These are phyloP conservation scores for Rhizopogon vesiculosus DNA, from an alignment of 768 basidiomycete genomes.

Conservation along the genomic window DNA sequence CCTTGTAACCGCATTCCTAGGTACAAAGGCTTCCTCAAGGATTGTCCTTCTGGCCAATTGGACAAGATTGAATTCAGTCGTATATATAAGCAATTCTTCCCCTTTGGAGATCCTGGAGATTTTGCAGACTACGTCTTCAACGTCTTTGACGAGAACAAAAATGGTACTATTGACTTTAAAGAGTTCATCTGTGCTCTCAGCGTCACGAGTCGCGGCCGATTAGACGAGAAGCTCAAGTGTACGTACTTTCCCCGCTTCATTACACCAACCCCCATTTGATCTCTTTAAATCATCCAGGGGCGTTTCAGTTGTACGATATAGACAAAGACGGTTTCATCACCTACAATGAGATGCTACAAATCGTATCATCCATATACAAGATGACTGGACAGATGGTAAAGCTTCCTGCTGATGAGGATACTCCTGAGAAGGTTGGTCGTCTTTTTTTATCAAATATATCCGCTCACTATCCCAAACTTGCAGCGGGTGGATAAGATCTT, in stretches of 20 bases:
- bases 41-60: conserved; percentile 95
- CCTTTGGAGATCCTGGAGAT: conserved; percentile 94
- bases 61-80: conserved; percentile 93
- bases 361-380: conserved; percentile 98
- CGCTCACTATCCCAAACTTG: conserved; percentile 3
- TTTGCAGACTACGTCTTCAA: conserved; percentile 99
- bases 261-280: conserved; percentile 9
- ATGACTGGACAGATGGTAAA: conserved; percentile 99
- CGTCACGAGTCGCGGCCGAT: conserved; percentile 85
- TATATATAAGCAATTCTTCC: conserved; percentile 99
- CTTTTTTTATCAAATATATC: conserved; percentile 6
- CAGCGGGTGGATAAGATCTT: conserved; percentile 99
- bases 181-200: conserved; percentile 98
- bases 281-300: conserved; percentile 58
- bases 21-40: conserved; percentile 99
- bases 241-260: conserved; percentile 26
- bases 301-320: conserved; percentile 98
- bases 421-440: conserved; percentile 86
- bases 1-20: conserved; percentile 32
- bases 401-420: conserved; percentile 96
- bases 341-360: conserved; percentile 98
- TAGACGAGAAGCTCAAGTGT: conserved; percentile 99
- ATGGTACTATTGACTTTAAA: conserved; percentile 97
- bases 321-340: conserved; percentile 98
- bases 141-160: conserved; percentile 93